phyloP scores from a whole-genome alignment of 768 basidiomycete genomes.

The Boletus rubropictus region DNA sequence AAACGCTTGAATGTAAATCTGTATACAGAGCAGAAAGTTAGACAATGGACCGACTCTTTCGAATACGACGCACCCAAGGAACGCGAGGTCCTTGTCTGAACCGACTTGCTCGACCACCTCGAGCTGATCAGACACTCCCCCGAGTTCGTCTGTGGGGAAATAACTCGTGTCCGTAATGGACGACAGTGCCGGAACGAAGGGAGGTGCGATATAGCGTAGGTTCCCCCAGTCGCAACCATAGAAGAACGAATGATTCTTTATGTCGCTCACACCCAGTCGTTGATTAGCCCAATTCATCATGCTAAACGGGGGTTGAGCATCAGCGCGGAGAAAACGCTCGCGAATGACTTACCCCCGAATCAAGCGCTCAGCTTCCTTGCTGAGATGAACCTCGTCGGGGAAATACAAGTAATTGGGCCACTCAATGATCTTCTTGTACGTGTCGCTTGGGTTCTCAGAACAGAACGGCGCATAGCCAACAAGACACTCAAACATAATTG shows the following conservation, averaged over 20 bases:
- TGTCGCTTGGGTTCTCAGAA: conserved; percentile 93
- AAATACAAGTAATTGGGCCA: conserved; percentile 90
- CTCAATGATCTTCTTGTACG: conserved; percentile 97
- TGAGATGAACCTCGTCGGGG: conserved; percentile 93
- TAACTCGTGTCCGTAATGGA: conserved; percentile 93
- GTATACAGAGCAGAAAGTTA: conserved; percentile 6
- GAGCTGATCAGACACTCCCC: conserved; percentile 57
- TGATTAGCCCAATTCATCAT: conserved; percentile 82
- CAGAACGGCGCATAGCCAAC: conserved; percentile 99
- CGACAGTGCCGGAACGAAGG: conserved; percentile 89
- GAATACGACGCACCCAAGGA: conserved; percentile 46
- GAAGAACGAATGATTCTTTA: conserved; percentile 93
- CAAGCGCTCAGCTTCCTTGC: conserved; percentile 85
- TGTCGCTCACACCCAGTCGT: conserved; percentile 74
- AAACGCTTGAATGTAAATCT: conserved; percentile 87
- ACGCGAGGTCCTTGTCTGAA: conserved; percentile 64
- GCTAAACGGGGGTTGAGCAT: conserved; percentile 32
- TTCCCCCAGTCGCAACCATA: conserved; percentile 92
- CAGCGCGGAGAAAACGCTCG: background rate
- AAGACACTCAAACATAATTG: conserved; percentile 98
- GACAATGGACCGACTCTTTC: background rate
- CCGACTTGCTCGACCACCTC: conserved; percentile 57
- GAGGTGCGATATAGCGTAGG: conserved; percentile 89
- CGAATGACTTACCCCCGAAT: conserved; percentile 60
- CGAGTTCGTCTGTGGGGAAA: conserved; percentile 93